Evolutionary conservation across 768 basidiomycete genomes (phyloP).

Genomic region (Lactarius deliciosus): DNA sequence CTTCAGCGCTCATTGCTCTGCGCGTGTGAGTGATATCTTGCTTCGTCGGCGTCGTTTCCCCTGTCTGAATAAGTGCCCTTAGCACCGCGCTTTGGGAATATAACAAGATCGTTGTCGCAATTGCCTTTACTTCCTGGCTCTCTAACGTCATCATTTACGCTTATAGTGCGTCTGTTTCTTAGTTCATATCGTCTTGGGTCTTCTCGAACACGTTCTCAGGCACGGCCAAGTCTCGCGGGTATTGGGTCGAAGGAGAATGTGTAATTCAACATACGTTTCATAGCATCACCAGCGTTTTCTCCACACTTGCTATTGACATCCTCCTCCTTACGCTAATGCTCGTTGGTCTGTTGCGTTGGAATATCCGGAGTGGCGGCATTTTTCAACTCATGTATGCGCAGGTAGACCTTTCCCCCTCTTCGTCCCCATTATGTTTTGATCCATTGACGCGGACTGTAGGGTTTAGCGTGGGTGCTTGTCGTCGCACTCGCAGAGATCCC

Average conservation of each 20-base stretch:
- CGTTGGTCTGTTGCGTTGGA: slow-evolving; percentile 15
- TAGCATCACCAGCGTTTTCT: neutral
- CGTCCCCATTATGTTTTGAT: neutral
- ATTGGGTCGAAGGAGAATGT: neutral
- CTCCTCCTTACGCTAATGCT: slow-evolving; percentile 8
- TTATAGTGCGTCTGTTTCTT: slow-evolving; percentile 1
- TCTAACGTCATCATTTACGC: neutral
- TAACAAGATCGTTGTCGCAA: slow-evolving; percentile 2
- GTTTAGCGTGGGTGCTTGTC: slow-evolving; percentile 7
- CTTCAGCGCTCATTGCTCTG: slow-evolving; percentile 20
- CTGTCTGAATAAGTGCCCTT: neutral
- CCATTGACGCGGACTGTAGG: neutral
- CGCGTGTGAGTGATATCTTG: slow-evolving; percentile 16
- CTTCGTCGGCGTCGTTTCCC: neutral
- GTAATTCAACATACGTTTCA: neutral
- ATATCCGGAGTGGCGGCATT: neutral
- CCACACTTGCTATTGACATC: slow-evolving; percentile 1
- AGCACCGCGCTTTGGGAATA: slow-evolving; percentile 15
- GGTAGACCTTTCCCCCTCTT: neutral
- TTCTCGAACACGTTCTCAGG: neutral
- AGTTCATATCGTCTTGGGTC: neutral
- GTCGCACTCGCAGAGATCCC: slow-evolving; percentile 7
- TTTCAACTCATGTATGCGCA: slow-evolving; percentile 6
- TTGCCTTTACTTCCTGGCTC: neutral
- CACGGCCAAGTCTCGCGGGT: neutral